Base-by-base conservation (phyloP, 495 filamentous ascomycete species). In the Penicillium paradoxum region DNA sequence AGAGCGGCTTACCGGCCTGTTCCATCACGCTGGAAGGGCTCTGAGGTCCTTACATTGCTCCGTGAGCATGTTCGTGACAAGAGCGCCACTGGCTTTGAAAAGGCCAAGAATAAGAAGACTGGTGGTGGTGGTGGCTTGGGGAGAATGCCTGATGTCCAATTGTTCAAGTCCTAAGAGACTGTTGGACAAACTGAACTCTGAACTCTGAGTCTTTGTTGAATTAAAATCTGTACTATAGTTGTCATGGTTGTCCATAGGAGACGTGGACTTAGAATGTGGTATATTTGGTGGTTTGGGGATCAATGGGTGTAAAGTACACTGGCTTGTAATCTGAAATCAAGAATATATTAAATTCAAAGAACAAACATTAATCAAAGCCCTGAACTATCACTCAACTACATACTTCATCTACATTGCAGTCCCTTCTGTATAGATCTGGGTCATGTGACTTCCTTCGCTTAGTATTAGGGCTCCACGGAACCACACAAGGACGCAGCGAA, bases 1-100 rank as follows among this genome's bases (percentile, higher is more conserved):
- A 91, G 88, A 79, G 91, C 93, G 14, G 90, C 91, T 19, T 97
- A 97, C 66, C 74, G 93, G 15, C 91, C 92, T 13, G 91, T 96
- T 48, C 93, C 93, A 24, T 61, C 68, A 44, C 78, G 93, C 54
- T 98, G 93, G 93, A 80, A 76, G 58, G 83, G 83, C 15, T 91
- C 87, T 49, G 83, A 91, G 73, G 83, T 96, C 36, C 64, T 98
- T 67, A 59, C 57, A 27, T 71, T 93, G 77, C 58, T 98, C 63
- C 77, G 91, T 68, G 72, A 79, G 62, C 93, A 99, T 73, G 93
- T 99, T 18, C 69, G 72, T 24, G 76, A 79, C 54, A 77, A 78
- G 55, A 81, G 78, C 55, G 78, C 77, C 27, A 70, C 65, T 44
- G 78, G 77, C 5, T 79, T 79, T 47, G 76, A 78, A 50, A 71